Percentiles rank a stretch among this genome's conserved stretches.
phyloP scores from a whole-genome alignment of 2,329 filamentous ascomycete genomes.

The Lasiodiplodia theobromae region DNA sequence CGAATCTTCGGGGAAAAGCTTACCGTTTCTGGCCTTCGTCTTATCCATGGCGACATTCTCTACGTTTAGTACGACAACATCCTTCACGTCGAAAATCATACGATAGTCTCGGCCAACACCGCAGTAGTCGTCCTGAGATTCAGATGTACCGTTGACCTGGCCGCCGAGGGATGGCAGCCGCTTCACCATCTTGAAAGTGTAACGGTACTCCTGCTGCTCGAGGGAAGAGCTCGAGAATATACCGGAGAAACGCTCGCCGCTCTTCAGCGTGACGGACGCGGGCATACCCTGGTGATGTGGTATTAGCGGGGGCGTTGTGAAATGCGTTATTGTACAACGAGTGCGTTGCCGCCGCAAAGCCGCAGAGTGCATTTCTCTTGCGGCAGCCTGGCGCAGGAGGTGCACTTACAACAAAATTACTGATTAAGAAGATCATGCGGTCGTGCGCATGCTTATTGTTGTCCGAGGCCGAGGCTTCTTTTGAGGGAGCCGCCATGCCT shows the following conservation, averaged over 20 bases:
- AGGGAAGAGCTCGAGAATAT: slow-evolving; percentile 65
- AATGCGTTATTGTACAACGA: not conserved
- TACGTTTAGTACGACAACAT: slow-evolving; percentile 64
- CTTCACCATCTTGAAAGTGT: slow-evolving; percentile 72
- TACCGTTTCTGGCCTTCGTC: slow-evolving; percentile 66
- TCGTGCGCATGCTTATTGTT: slow-evolving; percentile 63
- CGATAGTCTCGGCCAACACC: slow-evolving; percentile 57
- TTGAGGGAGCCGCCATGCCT: slow-evolving; percentile 44
- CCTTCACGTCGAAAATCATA: slow-evolving; percentile 69
- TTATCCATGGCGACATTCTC: slow-evolving; percentile 61
- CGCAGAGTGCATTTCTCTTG: not conserved
- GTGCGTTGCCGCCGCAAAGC: not conserved
- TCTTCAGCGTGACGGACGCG: slow-evolving; percentile 64
- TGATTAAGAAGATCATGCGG: slow-evolving; percentile 64
- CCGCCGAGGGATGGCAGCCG: slow-evolving; percentile 51
- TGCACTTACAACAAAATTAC: slow-evolving; percentile 64
- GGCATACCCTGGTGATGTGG: slow-evolving; percentile 58
- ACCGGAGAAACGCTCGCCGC: slow-evolving; percentile 67
- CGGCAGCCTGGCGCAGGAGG: not conserved
- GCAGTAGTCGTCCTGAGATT: slow-evolving; percentile 51
- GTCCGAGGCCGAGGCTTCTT: slow-evolving; percentile 24
- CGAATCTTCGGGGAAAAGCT: slow-evolving; percentile 30
- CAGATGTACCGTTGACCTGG: slow-evolving; percentile 55
- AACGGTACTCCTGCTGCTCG: slow-evolving; percentile 60
- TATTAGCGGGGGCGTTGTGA: not conserved